Evolutionary conservation across 2,329 filamentous ascomycete species (phyloP).

Genomic region (Claviceps purpurea): DNA sequence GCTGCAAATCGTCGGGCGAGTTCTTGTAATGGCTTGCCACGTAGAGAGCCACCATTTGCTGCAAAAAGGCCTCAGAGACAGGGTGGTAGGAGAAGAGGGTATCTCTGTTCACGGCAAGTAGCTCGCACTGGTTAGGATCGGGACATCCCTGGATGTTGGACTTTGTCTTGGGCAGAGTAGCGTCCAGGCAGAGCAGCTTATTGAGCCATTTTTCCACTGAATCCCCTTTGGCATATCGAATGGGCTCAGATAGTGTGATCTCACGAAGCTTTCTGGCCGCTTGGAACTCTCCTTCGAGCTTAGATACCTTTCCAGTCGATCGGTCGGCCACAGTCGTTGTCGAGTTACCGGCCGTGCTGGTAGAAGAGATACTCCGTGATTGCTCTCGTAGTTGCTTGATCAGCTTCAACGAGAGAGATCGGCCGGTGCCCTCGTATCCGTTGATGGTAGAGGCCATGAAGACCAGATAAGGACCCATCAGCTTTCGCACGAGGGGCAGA

Average conservation of each 20-base stretch:
- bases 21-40: constrained; percentile 98
- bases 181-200: constrained; percentile 82
- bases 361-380: constrained; percentile 46
- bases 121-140: constrained; percentile 80
- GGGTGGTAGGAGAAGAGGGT: constrained; percentile 97
- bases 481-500: constrained; percentile 76
- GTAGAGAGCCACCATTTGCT: constrained; percentile 96
- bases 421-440: constrained; percentile 92
- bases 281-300: constrained; percentile 45
- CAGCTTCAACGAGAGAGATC: constrained; percentile 87
- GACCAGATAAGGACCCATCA: constrained; percentile 92
- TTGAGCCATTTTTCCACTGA: constrained; percentile 95
- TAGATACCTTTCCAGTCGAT: constrained; percentile 59
- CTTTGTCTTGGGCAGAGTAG: constrained; percentile 69
- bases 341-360: constrained; percentile 31
- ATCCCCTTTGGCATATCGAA: constrained; percentile 85
- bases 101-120: constrained; percentile 89
- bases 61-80: constrained; percentile 90
- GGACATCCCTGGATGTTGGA: constrained; percentile 66
- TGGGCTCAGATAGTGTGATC: constrained; percentile 85
- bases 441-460: constrained; percentile 99
- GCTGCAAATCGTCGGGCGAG: constrained; percentile 90
- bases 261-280: constrained; percentile 75
- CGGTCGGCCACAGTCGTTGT: constrained; percentile 58
- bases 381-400: constrained; percentile 96